phyloP scores from a whole-genome alignment of 352 stramenopile species.

The Phytophthora tentaculata region DNA sequence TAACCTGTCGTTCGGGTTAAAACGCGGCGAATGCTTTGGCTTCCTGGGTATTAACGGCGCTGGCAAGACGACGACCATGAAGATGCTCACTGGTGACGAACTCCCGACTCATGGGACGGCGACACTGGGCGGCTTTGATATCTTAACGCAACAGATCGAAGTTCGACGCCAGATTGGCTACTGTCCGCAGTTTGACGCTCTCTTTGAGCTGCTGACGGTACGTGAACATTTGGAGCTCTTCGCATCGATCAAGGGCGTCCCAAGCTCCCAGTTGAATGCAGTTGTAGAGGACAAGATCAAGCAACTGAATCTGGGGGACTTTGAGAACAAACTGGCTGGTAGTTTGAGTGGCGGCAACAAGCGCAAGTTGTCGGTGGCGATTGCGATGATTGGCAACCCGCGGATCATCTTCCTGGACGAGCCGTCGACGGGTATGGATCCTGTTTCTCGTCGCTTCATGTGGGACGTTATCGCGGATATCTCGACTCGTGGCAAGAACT shows the following conservation, averaged over 20 bases:
- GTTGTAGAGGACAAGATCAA: slow-evolving; percentile 83
- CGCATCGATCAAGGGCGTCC: slow-evolving; percentile 87
- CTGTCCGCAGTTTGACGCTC: slow-evolving; percentile 92
- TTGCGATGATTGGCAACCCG: slow-evolving; percentile 94
- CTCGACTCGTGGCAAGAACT: slow-evolving; percentile 64
- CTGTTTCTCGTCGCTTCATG: slow-evolving; percentile 93
- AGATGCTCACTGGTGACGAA: slow-evolving; percentile 94
- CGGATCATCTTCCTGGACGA: slow-evolving; percentile 94
- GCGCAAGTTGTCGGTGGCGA: slow-evolving; percentile 94
- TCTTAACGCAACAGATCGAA: slow-evolving; percentile 74
- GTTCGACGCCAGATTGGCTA: slow-evolving; percentile 89
- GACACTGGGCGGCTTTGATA: slow-evolving; percentile 74
- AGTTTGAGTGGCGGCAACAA: slow-evolving; percentile 94
- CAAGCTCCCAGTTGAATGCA: slow-evolving; percentile 40
- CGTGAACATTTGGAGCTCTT: slow-evolving; percentile 90
- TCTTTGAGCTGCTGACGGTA: slow-evolving; percentile 85
- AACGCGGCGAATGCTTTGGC: slow-evolving; percentile 92
- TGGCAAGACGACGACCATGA: slow-evolving; percentile 96
- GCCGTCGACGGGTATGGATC: slow-evolving; percentile 94
- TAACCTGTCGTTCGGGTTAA: slow-evolving; percentile 81
- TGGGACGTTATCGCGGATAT: slow-evolving; percentile 92
- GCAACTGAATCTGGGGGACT: slow-evolving; percentile 66
- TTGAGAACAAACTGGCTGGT: slow-evolving; percentile 72
- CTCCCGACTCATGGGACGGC: slow-evolving; percentile 57
- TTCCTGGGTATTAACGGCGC: slow-evolving; percentile 95